phyloP scores from a whole-genome alignment of 306 rosid genomes.

The Cicer arietinum region DNA sequence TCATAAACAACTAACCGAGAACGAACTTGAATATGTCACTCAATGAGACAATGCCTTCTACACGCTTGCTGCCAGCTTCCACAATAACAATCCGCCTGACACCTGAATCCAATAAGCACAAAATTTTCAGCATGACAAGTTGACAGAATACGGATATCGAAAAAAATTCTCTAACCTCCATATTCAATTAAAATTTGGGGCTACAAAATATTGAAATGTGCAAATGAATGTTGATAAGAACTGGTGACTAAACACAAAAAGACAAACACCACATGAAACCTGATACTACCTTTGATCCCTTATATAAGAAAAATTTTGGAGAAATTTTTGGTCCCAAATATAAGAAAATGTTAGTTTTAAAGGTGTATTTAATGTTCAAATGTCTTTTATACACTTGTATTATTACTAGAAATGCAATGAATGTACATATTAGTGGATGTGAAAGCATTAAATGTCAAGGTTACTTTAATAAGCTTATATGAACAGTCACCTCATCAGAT shows the following conservation, averaged over 20 bases:
- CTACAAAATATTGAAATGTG: conserved; percentile 10
- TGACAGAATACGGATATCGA: background rate
- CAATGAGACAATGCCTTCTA: conserved; percentile 86
- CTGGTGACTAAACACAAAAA: conserved; percentile 1
- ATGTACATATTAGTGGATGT: too few relatives aligned
- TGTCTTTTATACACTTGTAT: too few relatives aligned
- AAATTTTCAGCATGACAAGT: background rate
- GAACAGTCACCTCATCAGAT: conserved; percentile 18
- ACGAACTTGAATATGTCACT: conserved; percentile 86
- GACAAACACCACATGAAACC: background rate
- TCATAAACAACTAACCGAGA: conserved; percentile 58
- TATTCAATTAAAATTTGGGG: background rate
- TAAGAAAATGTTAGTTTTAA: too few relatives aligned
- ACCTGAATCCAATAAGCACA: conserved; percentile 56
- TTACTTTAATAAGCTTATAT: background rate
- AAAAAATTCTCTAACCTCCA: background rate
- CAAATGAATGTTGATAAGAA: background rate
- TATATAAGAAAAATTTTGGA: too few relatives aligned
- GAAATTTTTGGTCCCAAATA: too few relatives aligned
- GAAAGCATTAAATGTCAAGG: too few relatives aligned
- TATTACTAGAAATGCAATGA: too few relatives aligned
- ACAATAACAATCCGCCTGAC: conserved; percentile 86
- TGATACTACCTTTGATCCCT: background rate
- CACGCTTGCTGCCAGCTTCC: conserved; percentile 96
- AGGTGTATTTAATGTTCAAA: too few relatives aligned